These are phyloP conservation scores for Luvunga scandens DNA, from an alignment of 345 rosid genomes.

Conservation along the genomic window DNA sequence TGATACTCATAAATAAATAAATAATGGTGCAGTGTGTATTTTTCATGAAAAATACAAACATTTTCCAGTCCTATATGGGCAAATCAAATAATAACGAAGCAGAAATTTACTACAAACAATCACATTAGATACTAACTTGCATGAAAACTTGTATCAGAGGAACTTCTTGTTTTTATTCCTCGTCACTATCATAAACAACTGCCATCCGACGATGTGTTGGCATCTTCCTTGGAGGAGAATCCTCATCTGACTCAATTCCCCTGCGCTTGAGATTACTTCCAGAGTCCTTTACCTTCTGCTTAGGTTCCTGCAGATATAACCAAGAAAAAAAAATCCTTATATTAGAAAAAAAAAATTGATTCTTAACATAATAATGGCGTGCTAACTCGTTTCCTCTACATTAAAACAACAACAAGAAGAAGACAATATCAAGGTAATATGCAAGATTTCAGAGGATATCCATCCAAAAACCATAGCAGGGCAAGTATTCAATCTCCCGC, in stretches of 20 bases:
- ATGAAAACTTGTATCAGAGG: background rate
- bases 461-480: background rate
- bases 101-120: background rate
- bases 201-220: conserved; percentile 78
- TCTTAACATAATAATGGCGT: background rate
- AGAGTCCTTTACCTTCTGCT: conserved; percentile 44
- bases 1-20: background rate
- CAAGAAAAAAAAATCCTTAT: background rate
- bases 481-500: background rate
- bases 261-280: conserved; percentile 64
- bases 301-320: conserved; percentile 47
- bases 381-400: background rate
- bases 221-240: conserved; percentile 76
- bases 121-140: background rate
- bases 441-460: background rate
- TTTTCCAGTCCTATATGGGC: background rate
- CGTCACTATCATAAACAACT: conserved; percentile 87
- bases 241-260: conserved; percentile 89
- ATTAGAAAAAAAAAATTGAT: background rate
- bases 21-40: background rate
- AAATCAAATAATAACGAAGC: background rate
- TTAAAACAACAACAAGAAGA: background rate
- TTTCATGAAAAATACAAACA: background rate
- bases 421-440: background rate
- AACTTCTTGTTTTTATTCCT: conserved; percentile 39